Evolutionary conservation across 768 basidiomycete genomes (phyloP), one percentile per base, ranked within the genome.

Genomic region (Panus rudis): DNA sequence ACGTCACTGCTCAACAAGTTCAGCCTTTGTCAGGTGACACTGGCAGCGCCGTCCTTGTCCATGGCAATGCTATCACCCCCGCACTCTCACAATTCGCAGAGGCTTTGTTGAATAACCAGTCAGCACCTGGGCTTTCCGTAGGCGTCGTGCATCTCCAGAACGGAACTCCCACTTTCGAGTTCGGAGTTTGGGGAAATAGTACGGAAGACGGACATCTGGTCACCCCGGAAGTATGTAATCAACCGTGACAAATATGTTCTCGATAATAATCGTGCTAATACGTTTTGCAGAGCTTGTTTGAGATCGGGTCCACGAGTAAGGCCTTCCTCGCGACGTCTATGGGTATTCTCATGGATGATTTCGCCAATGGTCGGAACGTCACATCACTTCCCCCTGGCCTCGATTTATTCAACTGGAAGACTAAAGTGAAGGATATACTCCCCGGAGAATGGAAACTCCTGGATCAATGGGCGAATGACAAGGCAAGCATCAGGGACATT

Each of bases 401-500:
- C 1, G 21, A 37, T 0, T 24, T 25, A 30, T 43, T 66, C 34
- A 48, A 49, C 40, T 64, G 58, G 61, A 42, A 57, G n/a, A 59
- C 63, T 1, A 57, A 58, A 34, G 32, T 62, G 16, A 34, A 37
- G 20, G 65, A 68, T 30, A 13, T 72, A 6, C 54, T 74, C 1
- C 69, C 69, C 0, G 61, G 46, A 13, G 60, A 66, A n/a, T 75
- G 73, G 71, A 39, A 49, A 43, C 60, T 72, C n/a, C 57, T 58
- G 50, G 69, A 75, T 47, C 47, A 60, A 16, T 68, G 63, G 61
- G 68, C 70, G 0, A 64, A 54, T 12, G 49, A 60, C 39, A 61
- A 56, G 41, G 64, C 63, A 0, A 65, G 57, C 33, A 8, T 72
- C 10, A 51, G 55, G 4, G 70, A 72, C 45, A 55, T 64, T 1